Percentiles rank a stretch among this genome's conserved stretches.
Evolutionary conservation across 2,329 filamentous ascomycete genomes (phyloP).

Genomic region (Fusarium odoratissimum): DNA sequence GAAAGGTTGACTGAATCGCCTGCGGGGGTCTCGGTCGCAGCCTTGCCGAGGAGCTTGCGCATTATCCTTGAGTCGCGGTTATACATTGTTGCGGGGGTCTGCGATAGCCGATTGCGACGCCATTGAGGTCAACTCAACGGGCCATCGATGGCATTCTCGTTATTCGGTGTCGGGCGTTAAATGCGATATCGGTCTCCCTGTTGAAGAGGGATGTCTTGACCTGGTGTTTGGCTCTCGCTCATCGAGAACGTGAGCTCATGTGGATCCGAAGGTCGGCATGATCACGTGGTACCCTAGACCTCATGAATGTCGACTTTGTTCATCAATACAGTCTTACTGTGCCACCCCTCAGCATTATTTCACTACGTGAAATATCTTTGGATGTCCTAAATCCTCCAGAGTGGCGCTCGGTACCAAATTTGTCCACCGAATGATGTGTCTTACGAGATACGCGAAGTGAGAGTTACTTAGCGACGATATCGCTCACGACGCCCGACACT

Average conservation of each 20-base stretch:
- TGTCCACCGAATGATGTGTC: no score
- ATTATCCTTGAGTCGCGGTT: constrained; percentile 67
- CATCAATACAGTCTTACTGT: no score
- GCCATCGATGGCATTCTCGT: constrained; percentile 31
- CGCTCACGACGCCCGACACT: no score
- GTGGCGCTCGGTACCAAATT: no score
- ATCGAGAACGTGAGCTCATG: constrained; percentile 26
- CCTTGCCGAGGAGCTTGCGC: constrained; percentile 70
- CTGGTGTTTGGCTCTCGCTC: constrained; percentile 8
- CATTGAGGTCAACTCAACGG: constrained; percentile 44
- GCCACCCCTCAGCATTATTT: no score
- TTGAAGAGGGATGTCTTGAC: neutral
- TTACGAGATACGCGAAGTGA: no score
- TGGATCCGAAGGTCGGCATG: constrained; percentile 17
- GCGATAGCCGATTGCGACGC: constrained; percentile 47
- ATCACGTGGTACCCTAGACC: constrained; percentile 16
- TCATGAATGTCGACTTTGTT: neutral
- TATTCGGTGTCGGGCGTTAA: neutral
- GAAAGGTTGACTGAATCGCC: constrained; percentile 54
- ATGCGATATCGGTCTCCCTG: constrained; percentile 4
- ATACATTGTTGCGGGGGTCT: constrained; percentile 57
- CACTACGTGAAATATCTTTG: no score
- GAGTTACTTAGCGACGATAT: no score
- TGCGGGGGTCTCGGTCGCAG: constrained; percentile 58
- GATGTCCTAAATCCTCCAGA: no score